Percentiles rank a stretch among this genome's conserved stretches.
These are phyloP conservation scores for Leishmania braziliensis DNA, from an alignment of 208 protist species.

Conservation along the genomic window DNA sequence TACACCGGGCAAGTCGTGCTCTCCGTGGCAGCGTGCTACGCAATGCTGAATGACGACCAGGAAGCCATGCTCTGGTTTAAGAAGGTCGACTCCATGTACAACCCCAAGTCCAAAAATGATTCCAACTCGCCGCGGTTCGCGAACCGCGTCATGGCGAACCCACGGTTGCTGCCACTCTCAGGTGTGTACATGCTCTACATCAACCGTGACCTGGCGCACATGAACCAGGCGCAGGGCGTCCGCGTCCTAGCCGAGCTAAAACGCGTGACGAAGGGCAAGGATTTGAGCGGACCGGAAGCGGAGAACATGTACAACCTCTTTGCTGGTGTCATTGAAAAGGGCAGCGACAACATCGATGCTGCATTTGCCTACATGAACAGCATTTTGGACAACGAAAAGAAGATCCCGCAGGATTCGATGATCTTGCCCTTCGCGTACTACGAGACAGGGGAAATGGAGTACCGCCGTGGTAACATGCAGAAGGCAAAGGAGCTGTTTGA, in stretches of 20 bases:
- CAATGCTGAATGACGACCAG: constrained; percentile 75
- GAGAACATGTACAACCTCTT: constrained; percentile 88
- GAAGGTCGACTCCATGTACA: constrained; percentile 87
- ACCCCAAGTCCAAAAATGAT: constrained; percentile 91
- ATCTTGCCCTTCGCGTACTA: constrained; percentile 90
- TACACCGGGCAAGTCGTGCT: constrained; percentile 89
- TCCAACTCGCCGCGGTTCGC: constrained; percentile 89
- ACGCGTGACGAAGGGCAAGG: constrained; percentile 61
- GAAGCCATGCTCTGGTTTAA: constrained; percentile 75
- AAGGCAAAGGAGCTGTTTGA: constrained; percentile 82
- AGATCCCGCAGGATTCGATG: constrained; percentile 84
- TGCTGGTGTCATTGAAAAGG: constrained; percentile 89
- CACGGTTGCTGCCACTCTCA: constrained; percentile 69
- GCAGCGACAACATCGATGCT: constrained; percentile 63
- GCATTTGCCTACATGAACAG: constrained; percentile 64
- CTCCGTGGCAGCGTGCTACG: constrained; percentile 81
- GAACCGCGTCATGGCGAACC: constrained; percentile 71
- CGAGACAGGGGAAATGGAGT: constrained; percentile 87
- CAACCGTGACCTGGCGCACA: constrained; percentile 91
- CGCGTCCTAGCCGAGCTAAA: constrained; percentile 71
- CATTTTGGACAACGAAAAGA: constrained; percentile 83
- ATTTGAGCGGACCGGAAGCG: constrained; percentile 71
- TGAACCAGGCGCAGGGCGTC: constrained; percentile 80
- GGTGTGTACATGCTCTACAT: constrained; percentile 92
- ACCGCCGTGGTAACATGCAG: constrained; percentile 66